Base-by-base conservation (phyloP, 441 rosid species). In the Flueggea neowawraea region DNA sequence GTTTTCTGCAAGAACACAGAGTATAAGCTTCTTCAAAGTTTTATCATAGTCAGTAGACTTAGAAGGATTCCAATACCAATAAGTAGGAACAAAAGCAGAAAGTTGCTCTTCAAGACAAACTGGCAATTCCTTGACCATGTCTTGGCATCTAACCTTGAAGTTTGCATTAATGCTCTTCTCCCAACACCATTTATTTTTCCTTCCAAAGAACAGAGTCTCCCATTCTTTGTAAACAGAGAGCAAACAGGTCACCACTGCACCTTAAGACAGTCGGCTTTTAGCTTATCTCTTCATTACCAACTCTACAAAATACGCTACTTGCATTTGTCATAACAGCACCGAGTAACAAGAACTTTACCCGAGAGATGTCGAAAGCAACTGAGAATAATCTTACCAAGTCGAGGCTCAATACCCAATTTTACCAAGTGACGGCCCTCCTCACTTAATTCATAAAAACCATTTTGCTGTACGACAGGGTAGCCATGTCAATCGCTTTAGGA, bases 301-400 rank as follows among this genome's bases (percentile, higher is more conserved):
- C 89, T 82, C 97, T 82, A 68, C 97, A 94, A 70, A 94, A 94
- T 71, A 94, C 82, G 78, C 82, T 84, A 65, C 90, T 90, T 2
- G 97, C 87, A 69, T 94, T 94, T 54, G 94, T 85, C 95, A 89
- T 90, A 60, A 88, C 86, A 66, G 96, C 89, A 72, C 95, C 97
- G 69, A 94, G 97, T n/a, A 77, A 84, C 88, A 76, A 85, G 62
- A 48, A 97, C 98, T 70, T 81, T 88, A 55, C 81, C 74, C 89
- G 88, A 73, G 63, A 78, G 59, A 65, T 62, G 50, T 54, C 33
- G 57, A 66, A 69, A 72, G 76, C 95, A 87, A 68, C 83, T 75
- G 63, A 80, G 75, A 57, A 94, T 84, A 45, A 94, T 62, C 73
- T 90, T 94, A 41, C 96, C 98, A 55, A 90, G 96, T 58, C 85